phyloP scores from a whole-genome alignment of 2,329 filamentous ascomycete genomes.

The Colletotrichum sp. region DNA sequence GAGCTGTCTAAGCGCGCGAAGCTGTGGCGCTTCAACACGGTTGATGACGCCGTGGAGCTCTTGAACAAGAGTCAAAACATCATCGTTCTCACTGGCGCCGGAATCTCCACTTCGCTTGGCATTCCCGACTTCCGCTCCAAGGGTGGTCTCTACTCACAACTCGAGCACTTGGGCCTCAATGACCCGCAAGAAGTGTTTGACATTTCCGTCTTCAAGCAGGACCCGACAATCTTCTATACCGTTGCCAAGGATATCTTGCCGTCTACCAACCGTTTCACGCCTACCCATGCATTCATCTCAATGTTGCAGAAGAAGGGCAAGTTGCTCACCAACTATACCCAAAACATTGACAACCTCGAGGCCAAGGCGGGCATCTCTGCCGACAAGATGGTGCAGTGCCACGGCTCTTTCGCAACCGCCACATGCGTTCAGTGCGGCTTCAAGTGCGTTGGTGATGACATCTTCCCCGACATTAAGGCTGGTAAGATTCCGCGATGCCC shows the following conservation, averaged over 20 bases:
- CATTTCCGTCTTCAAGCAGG: conserved; percentile 82
- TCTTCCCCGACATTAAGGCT: conserved; percentile 80
- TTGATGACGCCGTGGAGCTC: conserved; percentile 85
- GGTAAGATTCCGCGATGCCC: conserved; percentile 79
- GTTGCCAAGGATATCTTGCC: conserved; percentile 92
- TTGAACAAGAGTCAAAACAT: conserved; percentile 80
- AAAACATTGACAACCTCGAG: conserved; percentile 98
- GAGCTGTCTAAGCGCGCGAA: conserved; percentile 85
- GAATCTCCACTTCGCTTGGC: conserved; percentile 94
- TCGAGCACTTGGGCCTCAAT: conserved; percentile 76
- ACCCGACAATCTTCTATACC: conserved; percentile 89
- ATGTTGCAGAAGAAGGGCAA: conserved; percentile 88
- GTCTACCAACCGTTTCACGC: conserved; percentile 78
- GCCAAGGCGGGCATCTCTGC: conserved; percentile 80
- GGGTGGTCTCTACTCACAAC: conserved; percentile 86
- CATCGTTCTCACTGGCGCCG: conserved; percentile 91
- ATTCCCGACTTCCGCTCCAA: conserved; percentile 98
- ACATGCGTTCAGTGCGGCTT: conserved; percentile 83
- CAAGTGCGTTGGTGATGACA: conserved; percentile 74
- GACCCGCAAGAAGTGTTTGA: conserved; percentile 97
- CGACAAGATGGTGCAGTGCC: conserved; percentile 91
- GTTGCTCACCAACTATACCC: conserved; percentile 94
- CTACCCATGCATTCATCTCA: conserved; percentile 92
- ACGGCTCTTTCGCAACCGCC: conserved; percentile 93
- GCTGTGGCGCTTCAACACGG: conserved; percentile 77